Evolutionary conservation across 2,329 filamentous ascomycete genomes (phyloP).

Genomic region (Paraphoma chrysanthemicola): DNA sequence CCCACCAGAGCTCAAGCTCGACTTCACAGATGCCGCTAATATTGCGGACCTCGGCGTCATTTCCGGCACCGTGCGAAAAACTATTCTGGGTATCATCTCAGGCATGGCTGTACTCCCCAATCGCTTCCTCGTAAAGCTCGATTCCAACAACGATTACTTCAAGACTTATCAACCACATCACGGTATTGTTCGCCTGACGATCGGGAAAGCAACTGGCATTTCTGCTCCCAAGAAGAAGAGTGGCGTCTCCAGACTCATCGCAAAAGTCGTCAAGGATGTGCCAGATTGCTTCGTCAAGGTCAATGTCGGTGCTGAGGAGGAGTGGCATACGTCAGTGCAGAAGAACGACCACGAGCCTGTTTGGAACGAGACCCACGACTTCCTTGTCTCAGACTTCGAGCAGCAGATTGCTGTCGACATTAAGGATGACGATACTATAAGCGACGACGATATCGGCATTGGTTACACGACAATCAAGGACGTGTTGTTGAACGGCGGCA

Average conservation of each 20-base stretch:
- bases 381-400: conserved; percentile 55
- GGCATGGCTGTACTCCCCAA: conserved; percentile 58
- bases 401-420: conserved; percentile 53
- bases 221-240: conserved; percentile 50
- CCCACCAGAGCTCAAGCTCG: conserved; percentile 54
- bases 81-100: conserved; percentile 53
- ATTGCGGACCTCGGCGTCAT: conserved; percentile 54
- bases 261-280: conserved; percentile 54
- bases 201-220: conserved; percentile 51
- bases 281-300: conserved; percentile 58
- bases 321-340: conserved; percentile 54
- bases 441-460: conserved; percentile 55
- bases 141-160: conserved; percentile 57
- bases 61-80: conserved; percentile 53
- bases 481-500: conserved; percentile 52
- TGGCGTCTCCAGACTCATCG: conserved; percentile 49
- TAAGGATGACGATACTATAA: conserved; percentile 53
- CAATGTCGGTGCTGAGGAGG: conserved; percentile 51
- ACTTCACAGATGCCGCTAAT: conserved; percentile 57
- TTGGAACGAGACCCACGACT: conserved; percentile 60
- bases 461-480: conserved; percentile 51
- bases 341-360: conserved; percentile 53
- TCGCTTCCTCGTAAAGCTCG: conserved; percentile 58
- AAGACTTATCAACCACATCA: conserved; percentile 54
- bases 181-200: conserved; percentile 54